Evolutionary conservation across 805 yeast species (phyloP), one percentile per base, ranked within the genome.

Genomic region (Candida argentea): DNA sequence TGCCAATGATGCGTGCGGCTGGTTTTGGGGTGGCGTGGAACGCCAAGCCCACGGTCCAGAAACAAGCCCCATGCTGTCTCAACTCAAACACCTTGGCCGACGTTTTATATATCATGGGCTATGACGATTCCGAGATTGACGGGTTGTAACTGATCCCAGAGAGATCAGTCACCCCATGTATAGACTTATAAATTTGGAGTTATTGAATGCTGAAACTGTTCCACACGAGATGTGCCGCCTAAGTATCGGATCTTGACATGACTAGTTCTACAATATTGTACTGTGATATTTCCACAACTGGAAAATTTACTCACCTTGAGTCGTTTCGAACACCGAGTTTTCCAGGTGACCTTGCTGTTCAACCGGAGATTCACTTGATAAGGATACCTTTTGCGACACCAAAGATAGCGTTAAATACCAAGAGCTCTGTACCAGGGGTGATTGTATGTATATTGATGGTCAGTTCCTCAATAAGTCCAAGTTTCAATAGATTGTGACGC

Each of bases 11-110:
- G 97, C 69, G 61, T 2, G 72, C 57, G 9, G 95, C 95, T 2
- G 97, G 97, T 0, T 81, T 74, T 49, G 98, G 98, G 13, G 65
- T 91, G 30, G 98, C 98, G 0, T 91, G 95, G 93, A 82, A 85
- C 50, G 99, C 97, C 13, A 91, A 91, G 51, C 96, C 97, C 14
- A 76, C 67, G 38, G 98, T 91, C 2, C 96, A 86, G 52, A 50
- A 56, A 33, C 59, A 63, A 39, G 97, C 98, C 0, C 95, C 95
- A 12, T 66, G 83, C 24, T 67, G 81, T 35, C 62, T 91, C 37
- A 91, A 91, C 50, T 64, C 89, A 0, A 59, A 65, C n/a, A 64
- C 80, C 4, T 65, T 91, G 49, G 61, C 62, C 35, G 95, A 89
- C 50, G 65, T 81, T 2, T 65, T 85, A 43, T 87, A 84, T 55